Percentiles rank a stretch among this genome's conserved stretches.
Conservation (phyloP, 257 asterid species). For the Nicotiana benthamiana region DNA sequence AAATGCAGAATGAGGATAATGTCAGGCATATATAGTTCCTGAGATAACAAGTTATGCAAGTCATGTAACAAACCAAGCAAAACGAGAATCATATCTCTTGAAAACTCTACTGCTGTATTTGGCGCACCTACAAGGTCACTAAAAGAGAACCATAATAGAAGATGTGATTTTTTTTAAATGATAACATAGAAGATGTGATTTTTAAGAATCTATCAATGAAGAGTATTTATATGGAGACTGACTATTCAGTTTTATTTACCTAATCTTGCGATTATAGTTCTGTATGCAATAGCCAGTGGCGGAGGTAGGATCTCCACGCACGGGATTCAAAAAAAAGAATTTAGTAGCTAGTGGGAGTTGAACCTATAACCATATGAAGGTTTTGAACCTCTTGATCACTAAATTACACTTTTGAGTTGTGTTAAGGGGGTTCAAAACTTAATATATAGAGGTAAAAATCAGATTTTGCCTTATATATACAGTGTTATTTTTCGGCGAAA, state of each 20-base stretch:
- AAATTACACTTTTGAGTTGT: too few relatives aligned
- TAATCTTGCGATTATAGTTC: background rate
- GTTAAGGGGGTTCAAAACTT: too few relatives aligned
- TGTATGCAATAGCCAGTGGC: background rate
- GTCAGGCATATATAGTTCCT: background rate
- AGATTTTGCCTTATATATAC: too few relatives aligned
- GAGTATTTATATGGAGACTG: background rate
- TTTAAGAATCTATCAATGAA: background rate
- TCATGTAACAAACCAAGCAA: background rate
- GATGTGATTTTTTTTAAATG: background rate
- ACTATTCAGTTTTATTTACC: background rate
- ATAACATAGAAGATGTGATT: background rate
- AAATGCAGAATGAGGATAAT: background rate
- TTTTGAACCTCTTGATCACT: too few relatives aligned
- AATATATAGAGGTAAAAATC: too few relatives aligned
- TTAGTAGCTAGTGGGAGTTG: too few relatives aligned
- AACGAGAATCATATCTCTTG: background rate
- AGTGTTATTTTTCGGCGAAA: too few relatives aligned
- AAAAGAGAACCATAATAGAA: background rate
- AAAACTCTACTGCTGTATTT: background rate
- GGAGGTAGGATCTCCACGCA: too few relatives aligned
- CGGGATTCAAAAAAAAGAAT: too few relatives aligned
- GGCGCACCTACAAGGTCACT: background rate
- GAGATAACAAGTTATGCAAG: background rate
- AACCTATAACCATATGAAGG: too few relatives aligned